Evolutionary conservation across 768 basidiomycete species (phyloP).

Genomic region (Rickenella mellea): DNA sequence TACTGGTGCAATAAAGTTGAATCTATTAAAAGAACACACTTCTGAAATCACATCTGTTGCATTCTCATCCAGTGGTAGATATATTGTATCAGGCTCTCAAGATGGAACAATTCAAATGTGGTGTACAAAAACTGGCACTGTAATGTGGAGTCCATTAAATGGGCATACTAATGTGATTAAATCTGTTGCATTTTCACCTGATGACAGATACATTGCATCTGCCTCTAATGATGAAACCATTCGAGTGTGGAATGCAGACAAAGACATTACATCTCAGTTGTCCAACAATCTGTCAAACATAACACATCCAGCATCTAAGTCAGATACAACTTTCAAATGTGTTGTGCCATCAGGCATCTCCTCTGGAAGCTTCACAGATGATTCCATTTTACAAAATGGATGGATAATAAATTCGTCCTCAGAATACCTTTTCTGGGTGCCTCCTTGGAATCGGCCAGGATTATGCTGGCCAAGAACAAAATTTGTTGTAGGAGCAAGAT

Average conservation of each 20-base stretch:
- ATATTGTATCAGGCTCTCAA: not conserved
- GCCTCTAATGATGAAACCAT: constrained; percentile 19
- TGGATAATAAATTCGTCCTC: constrained; percentile 7
- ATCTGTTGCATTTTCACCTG: constrained; percentile 20
- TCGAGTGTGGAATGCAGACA: constrained; percentile 18
- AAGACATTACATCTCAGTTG: constrained; percentile 12
- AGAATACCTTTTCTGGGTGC: constrained; percentile 15
- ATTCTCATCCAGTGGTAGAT: constrained; percentile 1
- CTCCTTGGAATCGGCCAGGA: constrained; percentile 12
- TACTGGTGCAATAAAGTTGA: not conserved
- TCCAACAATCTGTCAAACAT: no score
- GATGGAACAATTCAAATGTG: constrained; percentile 1
- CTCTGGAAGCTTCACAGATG: no score
- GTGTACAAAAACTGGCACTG: not conserved
- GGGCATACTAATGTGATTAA: constrained; percentile 21
- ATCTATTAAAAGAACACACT: not conserved
- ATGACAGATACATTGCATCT: constrained; percentile 17
- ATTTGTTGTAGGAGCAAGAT: no score
- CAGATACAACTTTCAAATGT: no score
- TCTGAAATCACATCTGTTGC: not conserved
- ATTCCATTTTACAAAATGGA: no score
- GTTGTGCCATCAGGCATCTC: no score
- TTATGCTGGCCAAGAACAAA: constrained; percentile 16
- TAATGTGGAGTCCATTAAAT: not conserved
- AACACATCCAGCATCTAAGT: no score